Evolutionary conservation across 169 alveolate species (phyloP), one percentile per base, ranked within the genome.

Genomic region (Theileria parva): DNA sequence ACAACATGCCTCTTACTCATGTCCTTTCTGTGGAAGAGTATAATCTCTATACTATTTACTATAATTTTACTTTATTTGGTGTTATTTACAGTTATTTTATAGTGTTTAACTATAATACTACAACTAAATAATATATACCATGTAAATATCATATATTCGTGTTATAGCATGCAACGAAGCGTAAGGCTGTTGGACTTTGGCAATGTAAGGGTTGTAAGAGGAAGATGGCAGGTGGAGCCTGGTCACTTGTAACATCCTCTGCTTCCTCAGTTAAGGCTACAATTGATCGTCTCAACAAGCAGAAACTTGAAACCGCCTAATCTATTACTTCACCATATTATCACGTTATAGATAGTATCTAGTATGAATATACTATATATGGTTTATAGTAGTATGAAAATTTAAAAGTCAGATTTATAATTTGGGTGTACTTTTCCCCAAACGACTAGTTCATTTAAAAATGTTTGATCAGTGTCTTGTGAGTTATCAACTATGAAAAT

Each of bases 181-280:
- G 98, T 85, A 81, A 92, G 81, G 98, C 99, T 61, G 98, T 96
- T 61, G 99, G 99, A 57, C 95, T 97, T 88, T 97, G 99, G 99
- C 94, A 94, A 65, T 97, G 99, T 93, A 95, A 94, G 77, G 94
- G 95, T 59, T 97, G 99, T 91, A 94, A 94, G 80, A 96, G 95
- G 94, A 85, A 90, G 67, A 92, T 96, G 53, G 99, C 99, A 37
- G 99, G 99, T 25, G 99, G 99, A 23, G 99, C 99, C 44, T 97
- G 99, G 99, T 92, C 94, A 60, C 89, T 96, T 73, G 92, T 96
- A 68, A 97, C 99, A 74, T 95, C 99, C 39, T 96, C 99, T 11
- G 99, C 99, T 25, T 91, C 95, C 34, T 94, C 99, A 21, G 98
- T 97, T 32, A 95, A 96, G 88, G 94, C 96, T 13, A 95, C 92